Percentiles rank a stretch among this genome's conserved stretches.
Conservation (phyloP, 805 yeast genomes). For the Yamadazyma takamatsuzukensis region DNA sequence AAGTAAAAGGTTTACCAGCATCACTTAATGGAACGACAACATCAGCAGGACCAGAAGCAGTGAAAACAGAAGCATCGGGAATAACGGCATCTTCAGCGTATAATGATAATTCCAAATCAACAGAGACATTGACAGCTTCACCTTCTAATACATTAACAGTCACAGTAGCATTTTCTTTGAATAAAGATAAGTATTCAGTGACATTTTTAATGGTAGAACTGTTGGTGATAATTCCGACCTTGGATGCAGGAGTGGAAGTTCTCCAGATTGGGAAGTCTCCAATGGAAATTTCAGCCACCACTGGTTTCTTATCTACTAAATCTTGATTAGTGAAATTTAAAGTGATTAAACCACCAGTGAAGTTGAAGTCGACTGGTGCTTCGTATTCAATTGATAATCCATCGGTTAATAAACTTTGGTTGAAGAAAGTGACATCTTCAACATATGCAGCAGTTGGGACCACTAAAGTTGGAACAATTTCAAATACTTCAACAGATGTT, state of each 20-base stretch:
- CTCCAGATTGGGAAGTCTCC: conserved; percentile 25
- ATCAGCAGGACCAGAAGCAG: conserved; percentile 19
- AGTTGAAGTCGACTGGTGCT: conserved; percentile 15
- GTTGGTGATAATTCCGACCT: conserved; percentile 12
- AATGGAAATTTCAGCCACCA: conserved; percentile 20
- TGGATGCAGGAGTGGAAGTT: conserved; percentile 21
- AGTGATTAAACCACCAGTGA: conserved; percentile 22
- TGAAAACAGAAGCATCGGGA: conserved; percentile 10
- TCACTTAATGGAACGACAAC: conserved; percentile 18
- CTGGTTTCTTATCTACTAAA: conserved; percentile 9
- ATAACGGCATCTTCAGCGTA: conserved; percentile 11
- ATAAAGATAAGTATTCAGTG: conserved; percentile 20
- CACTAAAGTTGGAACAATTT: conserved; percentile 8
- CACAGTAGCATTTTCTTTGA: conserved; percentile 12
- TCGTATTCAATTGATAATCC: conserved; percentile 8
- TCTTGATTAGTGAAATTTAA: conserved; percentile 22
- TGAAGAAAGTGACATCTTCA: conserved; percentile 7
- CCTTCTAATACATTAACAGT: conserved; percentile 21
- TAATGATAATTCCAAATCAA: conserved; percentile 19
- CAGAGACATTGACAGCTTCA: conserved; percentile 10
- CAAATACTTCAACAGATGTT: conserved; percentile 8
- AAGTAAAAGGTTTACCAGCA: conserved; percentile 14
- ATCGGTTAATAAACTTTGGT: conserved; percentile 8
- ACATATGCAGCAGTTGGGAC: conserved; percentile 2
- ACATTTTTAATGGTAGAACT: conserved; percentile 22